These are phyloP conservation scores for Trametes punicea DNA, from an alignment of 768 basidiomycete genomes.

Conservation along the genomic window DNA sequence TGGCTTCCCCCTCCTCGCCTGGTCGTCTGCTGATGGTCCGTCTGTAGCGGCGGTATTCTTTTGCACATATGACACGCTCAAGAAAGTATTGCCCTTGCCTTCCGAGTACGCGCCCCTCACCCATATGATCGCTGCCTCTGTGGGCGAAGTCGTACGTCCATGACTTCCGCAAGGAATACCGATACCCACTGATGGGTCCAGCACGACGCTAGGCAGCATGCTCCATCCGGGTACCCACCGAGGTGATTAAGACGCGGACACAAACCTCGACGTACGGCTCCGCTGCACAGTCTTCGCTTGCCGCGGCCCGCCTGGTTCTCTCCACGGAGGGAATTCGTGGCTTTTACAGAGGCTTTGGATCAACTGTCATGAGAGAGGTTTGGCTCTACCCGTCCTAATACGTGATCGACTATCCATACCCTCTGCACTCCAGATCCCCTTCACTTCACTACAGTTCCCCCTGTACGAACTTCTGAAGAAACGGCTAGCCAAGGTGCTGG, in stretches of 20 bases:
- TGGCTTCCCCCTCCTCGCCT: too few species aligned
- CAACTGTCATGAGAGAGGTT: constrained; percentile 71
- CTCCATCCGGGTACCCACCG: constrained; percentile 90
- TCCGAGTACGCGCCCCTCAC: constrained; percentile 62
- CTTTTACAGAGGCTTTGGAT: constrained; percentile 86
- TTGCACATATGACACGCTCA: constrained; percentile 88
- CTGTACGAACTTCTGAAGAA: constrained; percentile 87
- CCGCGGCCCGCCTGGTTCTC: constrained; percentile 55
- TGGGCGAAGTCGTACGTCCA: constrained; percentile 49
- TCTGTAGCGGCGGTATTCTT: constrained; percentile 91
- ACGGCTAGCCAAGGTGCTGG: constrained; percentile 51
- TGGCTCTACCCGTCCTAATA: background rate
- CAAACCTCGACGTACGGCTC: constrained; percentile 79
- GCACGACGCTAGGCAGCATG: constrained; percentile 65
- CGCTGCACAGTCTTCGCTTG: constrained; percentile 53
- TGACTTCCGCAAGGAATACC: background rate
- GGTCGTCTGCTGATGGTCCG: background rate
- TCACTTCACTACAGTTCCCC: constrained; percentile 95
- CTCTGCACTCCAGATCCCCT: constrained; percentile 71
- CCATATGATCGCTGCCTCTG: constrained; percentile 50
- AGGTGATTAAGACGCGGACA: constrained; percentile 91
- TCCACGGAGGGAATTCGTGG: constrained; percentile 65
- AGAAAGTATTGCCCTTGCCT: constrained; percentile 63
- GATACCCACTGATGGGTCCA: constrained; percentile 11
- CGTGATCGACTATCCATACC: background rate